phyloP scores from a whole-genome alignment of 2,329 filamentous ascomycete genomes.

The Fusarium setosum region DNA sequence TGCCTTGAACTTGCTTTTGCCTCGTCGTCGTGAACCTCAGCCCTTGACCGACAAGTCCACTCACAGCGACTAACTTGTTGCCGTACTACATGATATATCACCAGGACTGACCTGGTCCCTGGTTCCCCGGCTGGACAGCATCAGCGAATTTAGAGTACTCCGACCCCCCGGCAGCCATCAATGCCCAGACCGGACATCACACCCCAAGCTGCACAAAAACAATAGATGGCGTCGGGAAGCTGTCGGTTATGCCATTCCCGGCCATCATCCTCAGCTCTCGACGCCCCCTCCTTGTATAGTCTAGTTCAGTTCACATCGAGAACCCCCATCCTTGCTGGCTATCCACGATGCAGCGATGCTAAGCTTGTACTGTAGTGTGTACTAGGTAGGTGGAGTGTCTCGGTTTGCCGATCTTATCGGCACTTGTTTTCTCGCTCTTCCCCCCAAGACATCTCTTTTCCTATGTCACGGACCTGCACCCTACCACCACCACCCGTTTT shows the following conservation, averaged over 20 bases:
- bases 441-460: not conserved
- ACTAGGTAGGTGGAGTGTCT: not conserved
- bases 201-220: not conserved
- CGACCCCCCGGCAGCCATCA: not conserved
- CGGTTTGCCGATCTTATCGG: not conserved
- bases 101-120: no score
- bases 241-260: not conserved
- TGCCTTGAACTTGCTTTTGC: not conserved
- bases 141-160: not conserved
- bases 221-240: not conserved
- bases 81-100: constrained; percentile 25
- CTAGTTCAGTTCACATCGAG: not conserved
- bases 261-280: not conserved
- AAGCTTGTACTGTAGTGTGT: no score
- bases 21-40: not conserved
- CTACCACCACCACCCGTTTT: not conserved
- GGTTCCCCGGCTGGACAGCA: not conserved
- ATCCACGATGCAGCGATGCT: not conserved
- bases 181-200: no score
- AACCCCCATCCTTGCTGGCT: not conserved
- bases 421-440: not conserved
- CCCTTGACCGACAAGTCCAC: not conserved
- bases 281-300: not conserved
- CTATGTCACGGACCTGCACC: no score
- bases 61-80: not conserved